Percentiles rank a stretch among this genome's conserved stretches.
These are phyloP conservation scores for Nemania abortiva DNA, from an alignment of 2,329 filamentous ascomycete species.

Conservation along the genomic window DNA sequence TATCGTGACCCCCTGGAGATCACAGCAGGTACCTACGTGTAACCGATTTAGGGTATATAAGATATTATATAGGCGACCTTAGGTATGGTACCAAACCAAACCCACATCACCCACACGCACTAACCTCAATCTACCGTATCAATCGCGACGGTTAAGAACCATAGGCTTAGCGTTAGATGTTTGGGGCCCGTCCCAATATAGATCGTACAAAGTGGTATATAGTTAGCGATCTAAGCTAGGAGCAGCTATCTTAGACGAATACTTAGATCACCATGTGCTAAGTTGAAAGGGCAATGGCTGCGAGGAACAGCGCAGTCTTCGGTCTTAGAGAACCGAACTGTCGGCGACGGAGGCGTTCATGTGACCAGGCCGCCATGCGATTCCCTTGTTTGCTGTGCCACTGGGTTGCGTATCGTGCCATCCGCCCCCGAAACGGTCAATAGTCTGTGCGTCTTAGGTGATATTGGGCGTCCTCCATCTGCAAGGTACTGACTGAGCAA, in stretches of 20 bases:
- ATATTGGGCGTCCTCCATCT: conserved; percentile 21
- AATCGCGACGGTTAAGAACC: conserved; percentile 8
- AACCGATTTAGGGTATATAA: conserved; percentile 11
- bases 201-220: background rate
- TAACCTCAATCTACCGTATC: conserved; percentile 15
- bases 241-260: conserved; percentile 14
- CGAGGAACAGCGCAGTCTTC: background rate
- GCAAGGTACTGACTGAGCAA: conserved; percentile 33
- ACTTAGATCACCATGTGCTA: background rate
- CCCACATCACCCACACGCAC: conserved; percentile 9
- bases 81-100: conserved; percentile 7
- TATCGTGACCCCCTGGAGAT: conserved; percentile 16
- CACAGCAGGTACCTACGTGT: background rate
- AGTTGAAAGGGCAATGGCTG: conserved; percentile 8
- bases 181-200: background rate
- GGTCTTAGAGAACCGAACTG: background rate
- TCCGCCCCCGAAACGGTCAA: conserved; percentile 15
- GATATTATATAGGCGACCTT: background rate
- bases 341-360: conserved; percentile 20
- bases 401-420: conserved; percentile 25
- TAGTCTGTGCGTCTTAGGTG: conserved; percentile 21
- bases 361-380: conserved; percentile 34
- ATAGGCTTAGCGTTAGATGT: conserved; percentile 16
- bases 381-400: conserved; percentile 26
- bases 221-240: background rate